Conservation (phyloP, 305 asterid species). For the Fraxinus xanthoxyloides region DNA sequence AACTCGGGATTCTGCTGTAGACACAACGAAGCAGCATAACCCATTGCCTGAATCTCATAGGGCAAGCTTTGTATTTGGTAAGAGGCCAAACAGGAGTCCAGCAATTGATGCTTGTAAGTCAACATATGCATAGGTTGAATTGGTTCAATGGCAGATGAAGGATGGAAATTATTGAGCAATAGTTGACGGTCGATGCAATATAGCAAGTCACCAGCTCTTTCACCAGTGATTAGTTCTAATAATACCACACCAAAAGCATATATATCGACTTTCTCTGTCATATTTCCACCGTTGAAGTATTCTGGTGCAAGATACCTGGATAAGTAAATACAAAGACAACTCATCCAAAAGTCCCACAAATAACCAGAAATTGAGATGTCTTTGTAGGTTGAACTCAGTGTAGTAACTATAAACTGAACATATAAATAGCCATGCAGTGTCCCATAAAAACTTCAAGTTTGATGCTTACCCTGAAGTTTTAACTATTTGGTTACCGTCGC, state of each 20-base stretch:
- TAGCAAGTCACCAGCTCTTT: conserved; percentile 51
- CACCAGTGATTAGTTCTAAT: conserved; percentile 71
- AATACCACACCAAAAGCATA: conserved; percentile 76
- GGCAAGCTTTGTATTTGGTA: conserved; percentile 47
- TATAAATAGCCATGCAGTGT: background rate
- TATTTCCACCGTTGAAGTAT: conserved; percentile 49
- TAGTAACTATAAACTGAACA: background rate
- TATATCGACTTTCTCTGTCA: conserved; percentile 74
- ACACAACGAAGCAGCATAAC: conserved; percentile 69
- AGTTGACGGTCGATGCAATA: conserved; percentile 43
- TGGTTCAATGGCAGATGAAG: conserved; percentile 48
- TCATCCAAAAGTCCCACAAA: background rate
- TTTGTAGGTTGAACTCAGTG: background rate
- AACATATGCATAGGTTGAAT: conserved; percentile 28
- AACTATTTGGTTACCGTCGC: conserved; percentile 44
- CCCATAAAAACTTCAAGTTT: background rate
- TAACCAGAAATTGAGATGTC: background rate
- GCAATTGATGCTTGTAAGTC: conserved; percentile 49
- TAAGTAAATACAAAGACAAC: background rate
- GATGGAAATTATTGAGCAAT: conserved; percentile 41
- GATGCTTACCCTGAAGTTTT: conserved; percentile 62
- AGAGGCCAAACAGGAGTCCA: conserved; percentile 51
- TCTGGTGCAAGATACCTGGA: conserved; percentile 83
- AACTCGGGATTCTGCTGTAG: conserved; percentile 69
- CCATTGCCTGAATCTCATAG: conserved; percentile 63